Base-by-base conservation (phyloP, 2,329 filamentous ascomycete genomes). In the Ceratocystis cacaofunesta region DNA sequence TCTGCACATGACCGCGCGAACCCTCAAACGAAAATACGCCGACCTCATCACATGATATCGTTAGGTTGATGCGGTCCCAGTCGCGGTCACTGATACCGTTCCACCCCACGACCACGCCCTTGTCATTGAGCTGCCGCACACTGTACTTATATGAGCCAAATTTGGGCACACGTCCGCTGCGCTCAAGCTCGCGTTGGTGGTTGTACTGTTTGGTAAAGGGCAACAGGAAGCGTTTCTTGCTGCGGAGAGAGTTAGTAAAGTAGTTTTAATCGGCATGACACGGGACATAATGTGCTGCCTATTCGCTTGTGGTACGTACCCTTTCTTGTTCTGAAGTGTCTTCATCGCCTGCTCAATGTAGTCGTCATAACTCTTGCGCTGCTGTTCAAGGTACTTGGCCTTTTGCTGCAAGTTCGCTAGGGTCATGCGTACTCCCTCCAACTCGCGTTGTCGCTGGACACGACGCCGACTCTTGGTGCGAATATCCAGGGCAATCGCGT, bases 151-250 rank as follows among this genome's bases (percentile, higher is more conserved):
- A 99, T 46, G 89, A 95, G 69, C 95, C 94, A 73, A 99, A 99
- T 74, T 96, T 96, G 75, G 95, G 95, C 64, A 95, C 90, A 62
- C 92, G 90, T 32, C 94, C 94, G 6, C 88, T 88, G 67, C 90
- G 88, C 73, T 96, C 90, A 41, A 99, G 85, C 77, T 99, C 94
- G 69, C 91, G 87, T 78, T 97, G 91, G 76, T 99, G 94, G 75
- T 96, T 95, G 84, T 96, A 99, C 75, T 99, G 94, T 73, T 95
- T 95, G 28, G 92, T 96, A 75, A 99, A 99, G 15, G 94, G 94
- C 74, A 99, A 83, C 65, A 96, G 82, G 80, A 96, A 96, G 64
- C 88, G 85, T 75, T 95, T 95, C 78, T 95, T 95, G 68, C 87
- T 86, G 70, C 70, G 5, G 12, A 58, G 15, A 25, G 65, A 70